Base-by-base conservation (phyloP, 1,139 yeast genomes). In the Yamadazyma aaseri region DNA sequence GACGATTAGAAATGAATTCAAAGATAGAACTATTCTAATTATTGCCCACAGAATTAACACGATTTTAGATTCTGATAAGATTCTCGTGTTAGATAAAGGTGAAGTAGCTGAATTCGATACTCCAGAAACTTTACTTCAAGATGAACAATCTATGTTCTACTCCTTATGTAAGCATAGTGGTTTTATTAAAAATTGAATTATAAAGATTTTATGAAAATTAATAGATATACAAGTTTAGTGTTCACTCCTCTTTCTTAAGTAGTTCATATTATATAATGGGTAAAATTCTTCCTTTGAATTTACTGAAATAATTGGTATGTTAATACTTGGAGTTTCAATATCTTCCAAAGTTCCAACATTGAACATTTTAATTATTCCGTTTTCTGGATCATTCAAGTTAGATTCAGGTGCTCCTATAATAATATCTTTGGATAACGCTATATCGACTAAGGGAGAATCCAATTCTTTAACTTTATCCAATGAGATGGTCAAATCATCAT, bases 171-270 rank as follows among this genome's bases (percentile, higher is more conserved):
- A 61, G 38, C 51, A 58, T 38, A 66, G 65, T 23, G 65, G 65
- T n/a, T 18, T 23, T 26, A 15, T 34, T 27, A 18, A 26, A 24
- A 22, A 11, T 11, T n/a, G n/a, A n/a, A n/a, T n/a, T n/a, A n/a
- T n/a, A n/a, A n/a, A n/a, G n/a, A 21, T 23, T 24, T 30, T 11
- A 17, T 29, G 21, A 28, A 16, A 17, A 13, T 15, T 18, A 16
- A 28, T 24, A 27, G 17, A 16, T 26, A 14, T 12, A 20, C 16
- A 10, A n/a, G 6, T 33, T 37, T 44, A 67, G 42, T 84, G 87
- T 54, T 86, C 96, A 44, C 94, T 84, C 58, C 95, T 80, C 62
- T 87, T 87, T 53, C 95, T 80, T 47, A 87, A 68, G 28, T 79
- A 71, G 40, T 75, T 72, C 24, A 79, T 69, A 34, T 72, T 71